Conservation (phyloP, 176 grass and related monocot species). For the Ensete ventricosum region DNA sequence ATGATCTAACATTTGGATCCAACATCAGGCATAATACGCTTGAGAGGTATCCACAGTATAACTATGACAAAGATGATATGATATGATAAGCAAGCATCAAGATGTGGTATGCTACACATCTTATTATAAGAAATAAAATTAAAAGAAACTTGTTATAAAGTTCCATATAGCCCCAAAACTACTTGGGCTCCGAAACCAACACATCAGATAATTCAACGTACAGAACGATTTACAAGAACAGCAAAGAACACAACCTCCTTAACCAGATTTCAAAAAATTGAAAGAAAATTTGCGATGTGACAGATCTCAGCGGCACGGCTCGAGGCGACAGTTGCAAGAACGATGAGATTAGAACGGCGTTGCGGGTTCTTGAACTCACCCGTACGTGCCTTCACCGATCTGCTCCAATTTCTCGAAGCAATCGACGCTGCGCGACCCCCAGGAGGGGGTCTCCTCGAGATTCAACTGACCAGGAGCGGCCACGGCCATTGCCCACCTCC, state of each 20-base stretch:
- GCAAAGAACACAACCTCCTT: not conserved
- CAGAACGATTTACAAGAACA: not conserved
- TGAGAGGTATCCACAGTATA: not conserved
- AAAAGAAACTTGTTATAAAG: too few relatives aligned
- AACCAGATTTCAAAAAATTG: not conserved
- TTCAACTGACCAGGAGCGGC: conserved; percentile 59
- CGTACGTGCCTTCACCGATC: conserved; percentile 67
- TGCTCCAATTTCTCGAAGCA: conserved; percentile 77
- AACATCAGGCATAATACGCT: not conserved
- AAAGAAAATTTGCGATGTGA: not conserved
- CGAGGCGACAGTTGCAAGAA: not conserved
- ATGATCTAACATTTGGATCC: not conserved
- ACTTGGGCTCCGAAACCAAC: too few relatives aligned
- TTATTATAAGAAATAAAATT: too few relatives aligned
- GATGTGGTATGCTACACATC: too few relatives aligned
- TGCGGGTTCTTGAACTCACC: conserved; percentile 23
- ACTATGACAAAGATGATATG: not conserved
- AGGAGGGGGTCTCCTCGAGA: conserved; percentile 47
- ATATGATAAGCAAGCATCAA: too few relatives aligned
- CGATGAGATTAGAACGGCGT: not conserved
- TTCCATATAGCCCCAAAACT: too few relatives aligned
- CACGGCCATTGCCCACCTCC: conserved; percentile 34
- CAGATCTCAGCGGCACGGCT: not conserved
- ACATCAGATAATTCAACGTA: too few relatives aligned
- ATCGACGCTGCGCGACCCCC: conserved; percentile 60